Percentiles rank a stretch among this genome's conserved stretches.
These are phyloP conservation scores for Chaetoceros tenuissimus DNA, from an alignment of 108 stramenopile genomes.

Conservation along the genomic window DNA sequence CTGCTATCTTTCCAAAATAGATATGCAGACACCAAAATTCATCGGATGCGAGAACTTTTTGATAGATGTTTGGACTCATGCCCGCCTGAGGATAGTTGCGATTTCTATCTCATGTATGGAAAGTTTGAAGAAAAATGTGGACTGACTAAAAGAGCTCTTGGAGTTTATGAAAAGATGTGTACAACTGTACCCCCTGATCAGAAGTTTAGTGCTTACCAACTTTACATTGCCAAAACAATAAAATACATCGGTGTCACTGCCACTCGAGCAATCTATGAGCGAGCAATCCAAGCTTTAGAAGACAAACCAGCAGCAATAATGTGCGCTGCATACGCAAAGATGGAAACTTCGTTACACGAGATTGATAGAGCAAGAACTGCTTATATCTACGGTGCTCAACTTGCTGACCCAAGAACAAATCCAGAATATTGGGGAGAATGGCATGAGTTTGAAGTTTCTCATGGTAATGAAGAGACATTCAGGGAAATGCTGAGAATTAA, in stretches of 20 bases:
- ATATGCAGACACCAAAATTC: slow-evolving; percentile 90
- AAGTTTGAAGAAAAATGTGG: slow-evolving; percentile 93
- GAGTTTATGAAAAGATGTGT: slow-evolving; percentile 85
- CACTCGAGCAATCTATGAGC: slow-evolving; percentile 88
- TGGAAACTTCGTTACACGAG: slow-evolving; percentile 91
- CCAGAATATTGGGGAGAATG: slow-evolving; percentile 89
- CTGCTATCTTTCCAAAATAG: slow-evolving; percentile 78
- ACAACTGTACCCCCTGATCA: slow-evolving; percentile 73
- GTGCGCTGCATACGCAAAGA: slow-evolving; percentile 89
- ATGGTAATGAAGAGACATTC: slow-evolving; percentile 98
- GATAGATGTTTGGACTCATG: slow-evolving; percentile 84
- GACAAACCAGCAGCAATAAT: slow-evolving; percentile 72
- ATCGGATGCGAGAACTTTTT: slow-evolving; percentile 89
- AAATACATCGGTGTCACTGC: slow-evolving; percentile 83
- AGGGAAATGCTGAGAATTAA: slow-evolving; percentile 94
- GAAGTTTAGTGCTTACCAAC: slow-evolving; percentile 77
- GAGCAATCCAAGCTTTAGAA: slow-evolving; percentile 77
- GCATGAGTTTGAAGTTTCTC: slow-evolving; percentile 96
- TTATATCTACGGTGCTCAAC: slow-evolving; percentile 86
- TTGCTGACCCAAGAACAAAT: slow-evolving; percentile 87
- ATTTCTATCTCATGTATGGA: slow-evolving; percentile 88
- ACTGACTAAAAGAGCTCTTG: slow-evolving; percentile 84
- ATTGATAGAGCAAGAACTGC: slow-evolving; percentile 92
- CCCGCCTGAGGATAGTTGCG: slow-evolving; percentile 78
- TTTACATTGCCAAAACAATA: slow-evolving; percentile 87